Conservation (phyloP, 2,329 filamentous ascomycete genomes). For the Xylaria sp. region DNA sequence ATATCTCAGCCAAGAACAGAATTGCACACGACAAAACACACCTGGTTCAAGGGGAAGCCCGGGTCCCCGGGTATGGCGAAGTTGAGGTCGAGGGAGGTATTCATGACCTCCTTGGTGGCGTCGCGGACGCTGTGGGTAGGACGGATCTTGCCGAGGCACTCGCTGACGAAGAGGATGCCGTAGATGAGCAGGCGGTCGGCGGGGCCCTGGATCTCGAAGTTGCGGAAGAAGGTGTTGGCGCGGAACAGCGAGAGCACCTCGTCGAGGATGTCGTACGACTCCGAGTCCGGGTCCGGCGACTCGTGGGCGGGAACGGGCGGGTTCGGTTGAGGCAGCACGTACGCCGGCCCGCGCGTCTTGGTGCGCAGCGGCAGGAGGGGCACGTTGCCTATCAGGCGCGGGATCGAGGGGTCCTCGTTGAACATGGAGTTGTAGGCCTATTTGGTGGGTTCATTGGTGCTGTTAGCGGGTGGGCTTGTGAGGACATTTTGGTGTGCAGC, state of each 20-base stretch:
- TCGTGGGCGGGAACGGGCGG: slow-evolving; percentile 68
- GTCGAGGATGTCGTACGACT: slow-evolving; percentile 96
- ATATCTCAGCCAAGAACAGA: not conserved
- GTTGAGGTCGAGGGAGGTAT: slow-evolving; percentile 89
- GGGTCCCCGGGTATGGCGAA: slow-evolving; percentile 96
- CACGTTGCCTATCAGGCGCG: slow-evolving; percentile 82
- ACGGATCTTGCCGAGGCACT: slow-evolving; percentile 89
- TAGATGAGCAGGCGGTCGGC: slow-evolving; percentile 96
- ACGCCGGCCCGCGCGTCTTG: slow-evolving; percentile 93
- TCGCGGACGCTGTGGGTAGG: slow-evolving; percentile 72
- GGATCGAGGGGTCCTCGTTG: slow-evolving; percentile 78
- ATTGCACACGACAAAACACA: slow-evolving; percentile 47
- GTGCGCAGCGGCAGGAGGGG: slow-evolving; percentile 94
- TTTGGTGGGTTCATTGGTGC: slow-evolving; percentile 24
- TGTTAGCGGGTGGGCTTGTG: slow-evolving; percentile 17
- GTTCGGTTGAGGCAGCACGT: slow-evolving; percentile 76
- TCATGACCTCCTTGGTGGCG: slow-evolving; percentile 81
- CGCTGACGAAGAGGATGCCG: slow-evolving; percentile 93
- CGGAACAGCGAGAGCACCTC: slow-evolving; percentile 93
- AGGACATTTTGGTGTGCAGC: slow-evolving; percentile 14
- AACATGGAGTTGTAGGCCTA: slow-evolving; percentile 99
- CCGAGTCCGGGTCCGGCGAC: slow-evolving; percentile 82
- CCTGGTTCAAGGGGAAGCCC: slow-evolving; percentile 91
- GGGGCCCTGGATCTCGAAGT: slow-evolving; percentile 98
- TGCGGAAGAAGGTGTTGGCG: slow-evolving; percentile 98